A percentile compares a stretch with the other conserved stretches of the same genome.
These are phyloP conservation scores for Gymnopilus junonius DNA, from an alignment of 768 basidiomycete genomes.

Conservation along the genomic window DNA sequence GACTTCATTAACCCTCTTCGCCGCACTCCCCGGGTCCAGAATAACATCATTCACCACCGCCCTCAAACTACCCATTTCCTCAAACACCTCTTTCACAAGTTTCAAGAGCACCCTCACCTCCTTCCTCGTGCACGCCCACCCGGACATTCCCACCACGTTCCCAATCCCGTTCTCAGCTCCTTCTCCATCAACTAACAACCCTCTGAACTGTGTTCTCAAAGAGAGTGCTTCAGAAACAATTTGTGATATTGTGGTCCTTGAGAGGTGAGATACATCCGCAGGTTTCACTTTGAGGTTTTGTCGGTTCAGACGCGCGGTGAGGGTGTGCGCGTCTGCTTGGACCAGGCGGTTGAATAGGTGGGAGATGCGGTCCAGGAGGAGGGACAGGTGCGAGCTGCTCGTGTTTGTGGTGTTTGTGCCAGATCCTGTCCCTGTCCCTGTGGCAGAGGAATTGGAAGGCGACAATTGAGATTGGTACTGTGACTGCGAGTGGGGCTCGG, in stretches of 20 bases:
- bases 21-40: slow-evolving; percentile 85
- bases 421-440: too few relatives aligned
- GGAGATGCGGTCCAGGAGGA: slow-evolving; percentile 65
- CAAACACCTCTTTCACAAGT: slow-evolving; percentile 82
- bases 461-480: background rate
- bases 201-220: slow-evolving; percentile 76
- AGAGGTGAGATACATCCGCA: slow-evolving; percentile 87
- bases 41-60: slow-evolving; percentile 87
- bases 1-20: slow-evolving; percentile 70
- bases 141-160: too few relatives aligned
- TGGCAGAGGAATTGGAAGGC: background rate
- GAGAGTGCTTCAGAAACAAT: slow-evolving; percentile 72
- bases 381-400: slow-evolving; percentile 47
- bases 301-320: slow-evolving; percentile 89
- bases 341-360: slow-evolving; percentile 59
- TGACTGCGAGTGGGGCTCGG: slow-evolving; percentile 47
- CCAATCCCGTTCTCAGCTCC: slow-evolving; percentile 78
- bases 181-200: too few relatives aligned
- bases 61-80: slow-evolving; percentile 81
- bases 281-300: slow-evolving; percentile 83
- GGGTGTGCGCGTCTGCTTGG: slow-evolving; percentile 83
- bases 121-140: slow-evolving; percentile 66
- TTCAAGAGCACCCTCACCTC: slow-evolving; percentile 86
- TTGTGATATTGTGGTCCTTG: slow-evolving; percentile 75
- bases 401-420: background rate